Evolutionary conservation across 2,329 filamentous ascomycete species (phyloP).

Genomic region (Aspergillus nomiae): DNA sequence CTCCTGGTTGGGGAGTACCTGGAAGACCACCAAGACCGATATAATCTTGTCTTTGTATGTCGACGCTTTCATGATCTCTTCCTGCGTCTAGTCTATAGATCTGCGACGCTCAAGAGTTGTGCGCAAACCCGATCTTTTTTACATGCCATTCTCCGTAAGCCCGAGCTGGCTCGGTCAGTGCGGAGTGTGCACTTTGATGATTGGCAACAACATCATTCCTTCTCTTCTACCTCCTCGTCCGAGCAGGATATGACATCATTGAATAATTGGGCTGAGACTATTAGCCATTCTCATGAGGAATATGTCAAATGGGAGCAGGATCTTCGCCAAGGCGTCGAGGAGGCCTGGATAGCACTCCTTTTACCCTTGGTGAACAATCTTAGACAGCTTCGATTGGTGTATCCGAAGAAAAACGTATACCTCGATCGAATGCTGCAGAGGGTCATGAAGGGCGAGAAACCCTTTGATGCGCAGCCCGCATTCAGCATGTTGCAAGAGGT

Average conservation of each 20-base stretch:
- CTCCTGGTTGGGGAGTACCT: slow-evolving; percentile 31
- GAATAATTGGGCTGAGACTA: slow-evolving; percentile 4
- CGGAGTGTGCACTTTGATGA: slow-evolving; percentile 24
- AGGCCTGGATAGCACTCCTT: slow-evolving; percentile 32
- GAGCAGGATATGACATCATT: slow-evolving; percentile 14
- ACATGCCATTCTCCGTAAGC: slow-evolving; percentile 20
- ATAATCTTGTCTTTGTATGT: slow-evolving; percentile 29
- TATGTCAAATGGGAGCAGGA: slow-evolving; percentile 23
- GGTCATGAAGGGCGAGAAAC: slow-evolving; percentile 20
- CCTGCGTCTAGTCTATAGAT: slow-evolving; percentile 25
- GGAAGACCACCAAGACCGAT: slow-evolving; percentile 27
- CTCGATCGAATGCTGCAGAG: slow-evolving; percentile 25
- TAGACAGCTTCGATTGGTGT: slow-evolving; percentile 21
- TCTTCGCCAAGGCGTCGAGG: slow-evolving; percentile 23
- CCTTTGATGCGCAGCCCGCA: slow-evolving; percentile 17
- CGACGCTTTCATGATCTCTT: slow-evolving; percentile 31
- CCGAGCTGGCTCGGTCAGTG: slow-evolving; percentile 26
- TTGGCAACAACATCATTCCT: slow-evolving; percentile 20
- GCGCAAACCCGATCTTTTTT: slow-evolving; percentile 24
- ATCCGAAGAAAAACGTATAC: slow-evolving; percentile 22
- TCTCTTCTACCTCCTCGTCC: background rate
- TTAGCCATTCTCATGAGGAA: slow-evolving; percentile 25
- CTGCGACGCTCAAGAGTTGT: slow-evolving; percentile 20
- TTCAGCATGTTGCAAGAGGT: slow-evolving; percentile 25
- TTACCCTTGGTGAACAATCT: slow-evolving; percentile 29